Conservation (phyloP, 176 grass and related monocot species). For the Echinochloa phyllopogon region DNA sequence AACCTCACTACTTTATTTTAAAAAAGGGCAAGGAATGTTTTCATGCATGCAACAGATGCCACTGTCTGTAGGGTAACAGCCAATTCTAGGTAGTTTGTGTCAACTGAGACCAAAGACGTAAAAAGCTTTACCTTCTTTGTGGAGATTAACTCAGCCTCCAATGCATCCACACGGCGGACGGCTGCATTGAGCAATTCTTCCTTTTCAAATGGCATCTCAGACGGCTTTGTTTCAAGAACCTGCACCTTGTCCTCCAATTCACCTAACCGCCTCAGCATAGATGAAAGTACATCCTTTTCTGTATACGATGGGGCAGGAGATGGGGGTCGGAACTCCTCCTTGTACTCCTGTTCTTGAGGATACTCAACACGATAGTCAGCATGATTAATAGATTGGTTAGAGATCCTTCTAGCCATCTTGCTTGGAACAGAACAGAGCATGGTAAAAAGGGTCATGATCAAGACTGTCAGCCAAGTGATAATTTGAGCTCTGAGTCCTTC, state of each 20-base stretch:
- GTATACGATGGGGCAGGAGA: slow-evolving; percentile 87
- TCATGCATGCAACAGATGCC: not conserved
- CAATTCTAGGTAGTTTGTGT: not conserved
- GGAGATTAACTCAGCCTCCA: slow-evolving; percentile 96
- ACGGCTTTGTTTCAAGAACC: slow-evolving; percentile 79
- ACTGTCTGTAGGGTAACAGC: not conserved
- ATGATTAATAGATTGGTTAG: slow-evolving; percentile 50
- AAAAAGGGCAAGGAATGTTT: not conserved
- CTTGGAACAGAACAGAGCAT: slow-evolving; percentile 59
- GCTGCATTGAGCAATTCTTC: slow-evolving; percentile 91
- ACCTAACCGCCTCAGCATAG: slow-evolving; percentile 64
- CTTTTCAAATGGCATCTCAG: slow-evolving; percentile 91
- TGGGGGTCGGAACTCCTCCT: slow-evolving; percentile 87
- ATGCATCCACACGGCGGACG: slow-evolving; percentile 83
- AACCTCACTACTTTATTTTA: not conserved
- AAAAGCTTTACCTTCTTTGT: slow-evolving; percentile 80
- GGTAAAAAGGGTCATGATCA: slow-evolving; percentile 72
- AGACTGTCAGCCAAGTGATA: slow-evolving; percentile 68
- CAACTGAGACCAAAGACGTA: not conserved
- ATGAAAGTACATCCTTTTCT: slow-evolving; percentile 73
- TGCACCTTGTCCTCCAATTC: slow-evolving; percentile 93
- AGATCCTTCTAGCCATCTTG: slow-evolving; percentile 69
- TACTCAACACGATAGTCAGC: slow-evolving; percentile 51
- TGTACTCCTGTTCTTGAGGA: slow-evolving; percentile 62
- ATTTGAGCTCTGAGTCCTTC: slow-evolving; percentile 55